These are phyloP conservation scores for Cordyceps militaris DNA, from an alignment of 2,329 filamentous ascomycete genomes.

Conservation along the genomic window DNA sequence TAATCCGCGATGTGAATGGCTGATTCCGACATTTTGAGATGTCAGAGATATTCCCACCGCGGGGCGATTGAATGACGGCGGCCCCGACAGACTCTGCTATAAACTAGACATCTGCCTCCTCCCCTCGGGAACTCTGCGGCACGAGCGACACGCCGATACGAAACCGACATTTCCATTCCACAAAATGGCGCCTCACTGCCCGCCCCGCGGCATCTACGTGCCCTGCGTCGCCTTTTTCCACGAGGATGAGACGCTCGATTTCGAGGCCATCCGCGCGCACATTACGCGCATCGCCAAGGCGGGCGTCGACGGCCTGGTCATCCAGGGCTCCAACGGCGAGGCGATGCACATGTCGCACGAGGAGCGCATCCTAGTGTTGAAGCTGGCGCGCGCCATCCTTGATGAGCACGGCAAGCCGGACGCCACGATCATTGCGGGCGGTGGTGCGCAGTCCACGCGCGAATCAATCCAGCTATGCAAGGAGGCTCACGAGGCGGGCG, in stretches of 20 bases:
- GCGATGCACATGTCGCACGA: constrained; percentile 68
- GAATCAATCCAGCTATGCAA: constrained; percentile 65
- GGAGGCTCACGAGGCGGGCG: constrained; percentile 63
- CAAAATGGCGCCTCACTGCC: constrained; percentile 5
- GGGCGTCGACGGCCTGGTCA: constrained; percentile 67
- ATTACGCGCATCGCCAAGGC: constrained; percentile 47
- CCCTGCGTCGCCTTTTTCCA: constrained; percentile 33
- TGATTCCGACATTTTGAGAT: constrained; percentile 1
- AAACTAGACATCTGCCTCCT: background rate
- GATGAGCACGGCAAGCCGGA: constrained; percentile 49
- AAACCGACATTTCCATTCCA: background rate
- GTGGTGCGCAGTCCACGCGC: constrained; percentile 66
- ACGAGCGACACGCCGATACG: background rate
- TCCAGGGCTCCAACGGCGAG: constrained; percentile 79
- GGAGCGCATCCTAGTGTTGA: constrained; percentile 60
- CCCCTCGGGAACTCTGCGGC: background rate
- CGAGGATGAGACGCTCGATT: constrained; percentile 27
- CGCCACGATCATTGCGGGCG: constrained; percentile 69
- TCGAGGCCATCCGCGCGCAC: constrained; percentile 26
- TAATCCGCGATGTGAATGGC: background rate
- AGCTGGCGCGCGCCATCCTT: constrained; percentile 58
- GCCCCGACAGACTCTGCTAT: background rate
- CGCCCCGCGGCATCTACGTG: constrained; percentile 29
- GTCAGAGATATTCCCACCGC: constrained; percentile 2
- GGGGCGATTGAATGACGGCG: background rate